Base-by-base conservation (phyloP, 805 yeast genomes). In the Candida awuae region DNA sequence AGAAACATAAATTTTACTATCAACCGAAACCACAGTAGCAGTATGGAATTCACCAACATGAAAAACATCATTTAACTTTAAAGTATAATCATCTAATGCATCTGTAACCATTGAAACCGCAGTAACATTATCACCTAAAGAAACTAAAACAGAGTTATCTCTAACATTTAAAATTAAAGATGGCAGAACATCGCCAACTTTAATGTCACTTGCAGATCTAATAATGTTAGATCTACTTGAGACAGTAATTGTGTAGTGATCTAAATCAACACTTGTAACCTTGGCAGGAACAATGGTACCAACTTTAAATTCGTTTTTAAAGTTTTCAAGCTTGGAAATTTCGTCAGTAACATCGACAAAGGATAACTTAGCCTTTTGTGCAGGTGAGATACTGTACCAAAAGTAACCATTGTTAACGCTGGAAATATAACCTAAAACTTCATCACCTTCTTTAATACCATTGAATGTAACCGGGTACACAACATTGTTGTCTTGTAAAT, bases 71-170 rank as follows among this genome's bases (percentile, higher is more conserved):
- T 67, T 68, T 35, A 82, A 58, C 34, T 70, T 66, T 29, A 68
- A 61, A 26, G 76, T 66, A 55, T 73, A 84, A 54, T 81, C 81
- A 52, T 79, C 73, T 48, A 83, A 64, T 6, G 94, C 86, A 56
- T 86, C 95, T 3, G 92, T 77, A 37, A 81, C 72, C 53, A 71
- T 77, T 3, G 92, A 70, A 39, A 79, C 67, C 3, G 82, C 88
- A 25, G 70, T 68, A 8, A 80, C 66, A 33, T 66, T 68, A 25
- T 68, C 68, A n/a, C 86, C 83, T 32, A 86, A 60, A 44, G 81
- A 83, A 31, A 85, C 80, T 48, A 82, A 59, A 29, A 84, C 77
- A 48, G 69, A 75, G 31, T 71, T 68, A 10, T 75, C 80, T 37
- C 70, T 63, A 2, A 82, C 71, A 49, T 70, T 77, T 39, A 75